Evolutionary conservation across 805 yeast species (phyloP), one percentile per base, ranked within the genome.

Genomic region (Wickerhamomyces bisporus): DNA sequence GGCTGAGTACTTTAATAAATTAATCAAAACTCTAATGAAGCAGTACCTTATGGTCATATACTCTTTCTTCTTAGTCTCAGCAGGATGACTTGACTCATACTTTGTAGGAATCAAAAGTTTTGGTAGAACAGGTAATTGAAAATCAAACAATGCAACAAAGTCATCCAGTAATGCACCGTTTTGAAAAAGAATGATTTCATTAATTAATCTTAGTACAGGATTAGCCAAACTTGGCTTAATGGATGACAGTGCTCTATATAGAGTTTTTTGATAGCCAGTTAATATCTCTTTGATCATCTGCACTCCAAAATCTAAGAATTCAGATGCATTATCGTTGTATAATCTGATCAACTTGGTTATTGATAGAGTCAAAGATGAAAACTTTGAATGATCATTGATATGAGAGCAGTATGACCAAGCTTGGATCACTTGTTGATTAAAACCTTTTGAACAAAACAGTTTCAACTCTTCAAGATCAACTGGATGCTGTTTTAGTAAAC

Each of bases 221-320:
- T 74, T 77, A 0, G 89, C 77, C 1, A 71, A 53, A 1, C 75
- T 65, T 0, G 84, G 76, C 44, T 79, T 74, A 43, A 69, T 59
- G 38, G 75, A 71, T 42, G 71, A 73, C 28, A 88, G 62, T 14
- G 83, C 79, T 48, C 94, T 67, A 58, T 83, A 85, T 3, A 88
- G 62, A 7, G 78, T 71, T 48, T 81, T 84, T 30, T 72, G 55
- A 53, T 84, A 76, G 33, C 68, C 70, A 1, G 68, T 62, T 9
- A 87, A 55, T 3, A 88, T 61, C 12, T 71, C 71, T 35, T 68
- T 69, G 39, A 81, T 70, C 18, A 80, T 53, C 8, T 61, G 61
- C 35, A 58, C 50, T 12, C 66, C 64, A 27, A 42, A 31, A 40
- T 56, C 43, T 41, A 50, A 19, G 47, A 52, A 12, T 38, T 45